phyloP scores from a whole-genome alignment of 2,329 filamentous ascomycete species.

The Sporothrix globosa region DNA sequence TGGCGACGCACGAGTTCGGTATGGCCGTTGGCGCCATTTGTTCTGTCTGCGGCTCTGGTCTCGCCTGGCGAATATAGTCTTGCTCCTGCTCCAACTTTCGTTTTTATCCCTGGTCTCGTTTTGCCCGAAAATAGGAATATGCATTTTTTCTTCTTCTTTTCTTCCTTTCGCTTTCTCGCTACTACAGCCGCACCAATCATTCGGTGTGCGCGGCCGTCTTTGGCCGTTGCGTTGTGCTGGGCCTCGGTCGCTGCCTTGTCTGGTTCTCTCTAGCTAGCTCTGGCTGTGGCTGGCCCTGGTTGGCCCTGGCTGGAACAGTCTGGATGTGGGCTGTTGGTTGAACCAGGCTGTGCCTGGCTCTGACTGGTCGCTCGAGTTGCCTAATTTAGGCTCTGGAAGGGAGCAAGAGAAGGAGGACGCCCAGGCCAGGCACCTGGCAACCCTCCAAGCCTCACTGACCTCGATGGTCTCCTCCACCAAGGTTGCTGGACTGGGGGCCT shows the following conservation, averaged over 20 bases:
- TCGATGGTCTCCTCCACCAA: not conserved
- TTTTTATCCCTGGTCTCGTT: no score
- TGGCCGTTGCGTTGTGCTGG: not conserved
- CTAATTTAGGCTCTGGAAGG: slow-evolving; percentile 9
- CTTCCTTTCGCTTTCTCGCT: not conserved
- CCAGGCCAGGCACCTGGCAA: not conserved
- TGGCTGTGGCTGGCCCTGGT: not conserved
- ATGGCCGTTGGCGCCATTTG: not conserved
- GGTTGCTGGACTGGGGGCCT: not conserved
- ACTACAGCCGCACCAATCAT: not conserved
- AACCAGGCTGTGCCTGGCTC: slow-evolving; percentile 4
- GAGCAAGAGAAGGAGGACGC: not conserved
- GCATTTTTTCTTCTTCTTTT: not conserved
- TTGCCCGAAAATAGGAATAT: no score
- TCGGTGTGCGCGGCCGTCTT: not conserved
- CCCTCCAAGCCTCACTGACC: not conserved
- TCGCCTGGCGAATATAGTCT: not conserved
- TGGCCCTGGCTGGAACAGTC: not conserved
- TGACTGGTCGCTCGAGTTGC: slow-evolving; percentile 14
- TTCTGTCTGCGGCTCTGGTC: not conserved
- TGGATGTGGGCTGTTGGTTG: not conserved
- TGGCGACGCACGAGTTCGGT: not conserved
- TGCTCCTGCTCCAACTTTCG: no score
- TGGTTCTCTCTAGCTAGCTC: no score
- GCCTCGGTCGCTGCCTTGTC: not conserved